A percentile compares a stretch with the other conserved stretches of the same genome.
Conservation (phyloP, 768 basidiomycete species). For the Termitomyces eurrhizus region DNA sequence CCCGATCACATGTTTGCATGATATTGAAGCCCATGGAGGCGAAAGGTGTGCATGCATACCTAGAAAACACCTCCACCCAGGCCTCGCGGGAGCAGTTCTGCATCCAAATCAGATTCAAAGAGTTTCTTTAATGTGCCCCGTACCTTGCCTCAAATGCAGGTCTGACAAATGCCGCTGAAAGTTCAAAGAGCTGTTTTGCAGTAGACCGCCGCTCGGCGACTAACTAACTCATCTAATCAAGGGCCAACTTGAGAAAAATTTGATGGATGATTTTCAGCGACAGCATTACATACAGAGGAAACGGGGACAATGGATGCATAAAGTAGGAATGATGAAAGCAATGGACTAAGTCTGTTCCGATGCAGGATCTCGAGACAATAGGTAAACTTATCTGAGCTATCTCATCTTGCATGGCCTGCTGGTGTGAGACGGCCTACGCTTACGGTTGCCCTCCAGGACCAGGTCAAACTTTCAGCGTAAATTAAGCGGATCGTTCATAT, state of each 20-base stretch:
- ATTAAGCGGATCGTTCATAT: too few species aligned
- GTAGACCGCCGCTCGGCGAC: not conserved
- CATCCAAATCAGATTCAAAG: not conserved
- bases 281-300: not conserved
- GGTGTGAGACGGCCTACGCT: not conserved
- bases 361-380: not conserved
- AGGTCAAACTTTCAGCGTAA: too few species aligned
- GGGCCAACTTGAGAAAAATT: not conserved
- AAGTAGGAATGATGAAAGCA: not conserved
- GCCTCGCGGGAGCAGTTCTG: constrained; percentile 1
- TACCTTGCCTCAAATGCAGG: not conserved
- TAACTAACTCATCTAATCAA: not conserved
- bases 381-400: not conserved
- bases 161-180: too few species aligned
- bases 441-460: too few species aligned
- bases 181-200: not conserved
- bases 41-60: not conserved
- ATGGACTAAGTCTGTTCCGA: not conserved
- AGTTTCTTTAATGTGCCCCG: not conserved
- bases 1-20: constrained; percentile 1
- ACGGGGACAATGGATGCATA: not conserved
- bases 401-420: not conserved
- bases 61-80: not conserved
- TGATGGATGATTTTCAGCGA: not conserved
- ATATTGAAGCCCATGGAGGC: not conserved